Conservation (phyloP, 441 rosid genomes). For the Euphorbia schlechtendalii region DNA sequence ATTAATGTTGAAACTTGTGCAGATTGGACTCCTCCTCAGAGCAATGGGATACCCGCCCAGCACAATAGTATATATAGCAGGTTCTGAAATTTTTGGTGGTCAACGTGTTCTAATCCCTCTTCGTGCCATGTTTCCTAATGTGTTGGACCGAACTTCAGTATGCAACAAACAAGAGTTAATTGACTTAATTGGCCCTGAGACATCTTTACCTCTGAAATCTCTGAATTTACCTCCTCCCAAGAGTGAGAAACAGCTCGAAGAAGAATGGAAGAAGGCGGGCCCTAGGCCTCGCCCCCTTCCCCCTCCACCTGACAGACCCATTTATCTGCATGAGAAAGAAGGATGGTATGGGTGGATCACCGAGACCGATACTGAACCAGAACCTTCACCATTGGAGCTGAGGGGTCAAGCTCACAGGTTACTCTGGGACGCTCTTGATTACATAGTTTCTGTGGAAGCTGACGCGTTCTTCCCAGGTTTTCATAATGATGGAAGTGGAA, state of each 20-base stretch:
- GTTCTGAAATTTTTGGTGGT: slow-evolving; percentile 95
- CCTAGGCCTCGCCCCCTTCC: slow-evolving; percentile 99
- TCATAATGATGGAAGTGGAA: slow-evolving; percentile 74
- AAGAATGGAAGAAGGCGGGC: slow-evolving; percentile 91
- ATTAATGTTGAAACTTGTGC: slow-evolving; percentile 18
- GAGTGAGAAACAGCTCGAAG: slow-evolving; percentile 63
- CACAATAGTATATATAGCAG: slow-evolving; percentile 84
- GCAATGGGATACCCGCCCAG: slow-evolving; percentile 86
- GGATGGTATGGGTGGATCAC: slow-evolving; percentile 99
- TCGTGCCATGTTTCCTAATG: slow-evolving; percentile 81
- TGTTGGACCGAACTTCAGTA: slow-evolving; percentile 71
- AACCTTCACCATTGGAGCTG: slow-evolving; percentile 62
- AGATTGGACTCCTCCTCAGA: slow-evolving; percentile 92
- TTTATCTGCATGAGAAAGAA: slow-evolving; percentile 91
- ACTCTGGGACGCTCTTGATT: slow-evolving; percentile 98
- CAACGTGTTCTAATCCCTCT: slow-evolving; percentile 87
- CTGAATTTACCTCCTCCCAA: slow-evolving; percentile 46
- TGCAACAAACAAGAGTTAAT: slow-evolving; percentile 69
- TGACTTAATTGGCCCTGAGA: slow-evolving; percentile 81
- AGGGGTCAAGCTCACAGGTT: slow-evolving; percentile 86
- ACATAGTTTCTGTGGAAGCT: slow-evolving; percentile 75
- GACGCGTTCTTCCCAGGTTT: slow-evolving; percentile 93
- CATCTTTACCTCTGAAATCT: slow-evolving; percentile 47
- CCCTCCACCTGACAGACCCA: slow-evolving; percentile 96
- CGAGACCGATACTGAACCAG: slow-evolving; percentile 73